Percentiles rank a stretch among this genome's conserved stretches.
Conservation (phyloP, 2,329 filamentous ascomycete genomes). For the Botryotinia globosa region DNA sequence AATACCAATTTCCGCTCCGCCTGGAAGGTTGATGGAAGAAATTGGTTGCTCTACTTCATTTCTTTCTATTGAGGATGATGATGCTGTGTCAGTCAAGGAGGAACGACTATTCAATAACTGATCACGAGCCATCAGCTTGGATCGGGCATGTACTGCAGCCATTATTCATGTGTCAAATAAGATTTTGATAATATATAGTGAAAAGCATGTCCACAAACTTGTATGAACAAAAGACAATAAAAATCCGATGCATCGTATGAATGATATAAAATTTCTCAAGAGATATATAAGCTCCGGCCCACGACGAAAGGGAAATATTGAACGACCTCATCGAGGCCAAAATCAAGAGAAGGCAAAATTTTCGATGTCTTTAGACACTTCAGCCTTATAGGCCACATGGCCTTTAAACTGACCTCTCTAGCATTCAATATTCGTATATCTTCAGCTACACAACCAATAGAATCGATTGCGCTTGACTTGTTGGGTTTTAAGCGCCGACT, state of each 20-base stretch:
- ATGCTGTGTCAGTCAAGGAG: not conserved
- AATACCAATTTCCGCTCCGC: conserved; percentile 5
- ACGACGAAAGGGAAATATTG: not conserved
- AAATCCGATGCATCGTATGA: not conserved
- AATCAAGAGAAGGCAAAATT: not conserved
- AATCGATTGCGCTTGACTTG: not conserved
- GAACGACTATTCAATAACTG: not conserved
- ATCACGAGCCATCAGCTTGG: not conserved
- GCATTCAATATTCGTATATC: not conserved
- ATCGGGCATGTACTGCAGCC: not conserved
- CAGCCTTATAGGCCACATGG: not conserved
- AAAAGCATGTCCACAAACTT: not conserved
- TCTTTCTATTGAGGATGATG: not conserved
- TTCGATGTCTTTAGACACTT: not conserved
- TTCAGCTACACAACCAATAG: not conserved
- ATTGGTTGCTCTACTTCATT: not conserved
- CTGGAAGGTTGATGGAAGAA: not conserved
- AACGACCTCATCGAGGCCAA: not conserved
- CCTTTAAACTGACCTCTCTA: not conserved
- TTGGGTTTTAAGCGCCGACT: not conserved
- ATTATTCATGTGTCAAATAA: not conserved
- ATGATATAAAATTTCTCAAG: not conserved
- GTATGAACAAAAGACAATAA: not conserved
- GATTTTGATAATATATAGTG: not conserved
- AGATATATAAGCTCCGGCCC: not conserved